Evolutionary conservation across 495 filamentous ascomycete species (phyloP).

Genomic region (Penicillium fimorum): DNA sequence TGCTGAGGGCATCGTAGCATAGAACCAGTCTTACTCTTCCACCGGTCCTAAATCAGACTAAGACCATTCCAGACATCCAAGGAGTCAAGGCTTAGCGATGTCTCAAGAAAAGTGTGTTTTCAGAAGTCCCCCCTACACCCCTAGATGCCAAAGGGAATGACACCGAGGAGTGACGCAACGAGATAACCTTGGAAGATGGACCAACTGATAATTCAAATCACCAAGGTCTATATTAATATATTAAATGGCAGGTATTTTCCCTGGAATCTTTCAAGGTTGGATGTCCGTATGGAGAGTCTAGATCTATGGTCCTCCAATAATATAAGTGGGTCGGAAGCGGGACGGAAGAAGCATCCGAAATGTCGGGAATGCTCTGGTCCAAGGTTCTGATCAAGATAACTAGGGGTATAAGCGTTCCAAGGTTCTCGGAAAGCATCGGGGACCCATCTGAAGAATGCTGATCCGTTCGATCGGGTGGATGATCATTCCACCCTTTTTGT

Average conservation of each 20-base stretch:
- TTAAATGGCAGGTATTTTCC: not conserved
- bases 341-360: slow-evolving; percentile 8
- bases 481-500: slow-evolving; percentile 5
- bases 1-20: not conserved
- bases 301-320: not conserved
- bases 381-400: not conserved
- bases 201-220: not conserved
- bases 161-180: not conserved
- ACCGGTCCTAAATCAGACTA: not conserved
- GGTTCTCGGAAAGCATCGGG: slow-evolving; percentile 14
- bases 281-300: not conserved
- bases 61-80: not conserved
- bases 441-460: slow-evolving; percentile 16
- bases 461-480: slow-evolving; percentile 24
- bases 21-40: not conserved
- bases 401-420: not conserved
- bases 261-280: not conserved
- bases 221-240: not conserved
- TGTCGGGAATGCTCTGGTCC: slow-evolving; percentile 8
- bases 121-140: not conserved
- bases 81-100: not conserved
- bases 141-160: not conserved
- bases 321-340: not conserved
- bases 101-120: not conserved
- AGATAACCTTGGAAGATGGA: not conserved